Evolutionary conservation across 2,329 filamentous ascomycete genomes (phyloP).

Genomic region (Fusarium pseudonygamai): DNA sequence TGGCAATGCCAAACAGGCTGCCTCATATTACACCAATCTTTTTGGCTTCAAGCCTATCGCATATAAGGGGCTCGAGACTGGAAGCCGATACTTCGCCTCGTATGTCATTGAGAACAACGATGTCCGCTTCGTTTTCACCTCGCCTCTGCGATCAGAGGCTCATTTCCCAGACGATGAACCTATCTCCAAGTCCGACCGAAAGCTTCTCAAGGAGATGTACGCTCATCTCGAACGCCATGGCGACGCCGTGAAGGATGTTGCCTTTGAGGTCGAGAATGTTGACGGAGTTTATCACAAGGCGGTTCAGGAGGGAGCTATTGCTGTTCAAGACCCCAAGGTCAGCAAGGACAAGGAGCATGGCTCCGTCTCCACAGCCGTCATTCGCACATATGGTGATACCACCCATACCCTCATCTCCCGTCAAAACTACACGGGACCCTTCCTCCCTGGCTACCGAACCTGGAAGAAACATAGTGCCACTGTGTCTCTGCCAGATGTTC

Average conservation of each 20-base stretch:
- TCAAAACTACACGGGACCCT: constrained; percentile 73
- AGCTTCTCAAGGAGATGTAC: constrained; percentile 78
- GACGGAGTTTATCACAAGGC: constrained; percentile 81
- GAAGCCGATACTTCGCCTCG: constrained; percentile 80
- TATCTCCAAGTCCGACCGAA: constrained; percentile 70
- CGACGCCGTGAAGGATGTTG: constrained; percentile 94
- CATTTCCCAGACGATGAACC: constrained; percentile 67
- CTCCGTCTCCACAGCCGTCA: constrained; percentile 77
- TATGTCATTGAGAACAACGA: constrained; percentile 83
- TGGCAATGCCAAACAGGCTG: constrained; percentile 95
- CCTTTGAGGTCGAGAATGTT: constrained; percentile 93
- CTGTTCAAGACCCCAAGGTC: constrained; percentile 69
- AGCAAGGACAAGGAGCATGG: constrained; percentile 69
- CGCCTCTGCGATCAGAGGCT: constrained; percentile 73
- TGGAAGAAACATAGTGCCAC: constrained; percentile 53
- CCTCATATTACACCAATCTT: constrained; percentile 85
- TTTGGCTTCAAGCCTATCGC: constrained; percentile 88
- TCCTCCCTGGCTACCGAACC: constrained; percentile 83
- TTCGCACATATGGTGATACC: constrained; percentile 93
- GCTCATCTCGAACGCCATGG: constrained; percentile 86
- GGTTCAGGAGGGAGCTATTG: constrained; percentile 68
- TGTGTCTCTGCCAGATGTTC: constrained; percentile 67
- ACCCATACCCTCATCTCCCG: constrained; percentile 91
- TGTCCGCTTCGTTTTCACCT: constrained; percentile 85
- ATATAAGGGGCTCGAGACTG: constrained; percentile 89